Evolutionary conservation across 768 basidiomycete species (phyloP), one percentile per base, ranked within the genome.

Genomic region (Leucosporidium yakuticum): DNA sequence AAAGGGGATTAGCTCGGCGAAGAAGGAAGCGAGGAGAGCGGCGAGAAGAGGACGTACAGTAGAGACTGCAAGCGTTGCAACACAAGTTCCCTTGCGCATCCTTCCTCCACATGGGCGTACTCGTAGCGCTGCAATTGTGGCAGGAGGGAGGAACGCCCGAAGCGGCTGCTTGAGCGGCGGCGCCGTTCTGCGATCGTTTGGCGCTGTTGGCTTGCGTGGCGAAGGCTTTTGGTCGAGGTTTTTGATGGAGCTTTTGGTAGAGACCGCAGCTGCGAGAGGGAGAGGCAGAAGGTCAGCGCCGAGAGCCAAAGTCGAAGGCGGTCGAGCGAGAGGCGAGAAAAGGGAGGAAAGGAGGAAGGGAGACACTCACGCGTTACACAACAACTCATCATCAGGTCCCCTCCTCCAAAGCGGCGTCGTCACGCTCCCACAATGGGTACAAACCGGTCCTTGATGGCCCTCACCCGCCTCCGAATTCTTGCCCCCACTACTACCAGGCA

Each of bases 181-280:
- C 69, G 8, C 72, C 72, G 14, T 57, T 59, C 39, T 60, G 39
- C 20, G 66, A n/a, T 11, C 68, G 66, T 15, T 68, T 70, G 29
- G 67, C 39, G 44, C 65, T 96, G 80, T 95, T 96, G 56, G 94
- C 88, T 77, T 97, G 91, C 53, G 94, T 97, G 84, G 96, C 96
- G 69, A 98, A 84, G 49, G 92, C 94, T 71, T 95, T 81, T 12
- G 95, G 95, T 63, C 95, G 85, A 9, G 93, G 90, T 60, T 97
- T 93, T 57, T 92, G 92, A 76, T 98, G 95, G 49, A 98, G 81
- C 86, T 97, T 97, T 90, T 85, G 93, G 82, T 94, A 96, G 71
- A 96, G 80, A 5, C 93, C 92, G 78, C 93, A 96, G 19, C 71
- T 72, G 59, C 21, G 50, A 51, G n/a, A 20, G 48, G 20, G 48